Evolutionary conservation across 352 stramenopile genomes (phyloP).

Genomic region (Phytopythium boreale): DNA sequence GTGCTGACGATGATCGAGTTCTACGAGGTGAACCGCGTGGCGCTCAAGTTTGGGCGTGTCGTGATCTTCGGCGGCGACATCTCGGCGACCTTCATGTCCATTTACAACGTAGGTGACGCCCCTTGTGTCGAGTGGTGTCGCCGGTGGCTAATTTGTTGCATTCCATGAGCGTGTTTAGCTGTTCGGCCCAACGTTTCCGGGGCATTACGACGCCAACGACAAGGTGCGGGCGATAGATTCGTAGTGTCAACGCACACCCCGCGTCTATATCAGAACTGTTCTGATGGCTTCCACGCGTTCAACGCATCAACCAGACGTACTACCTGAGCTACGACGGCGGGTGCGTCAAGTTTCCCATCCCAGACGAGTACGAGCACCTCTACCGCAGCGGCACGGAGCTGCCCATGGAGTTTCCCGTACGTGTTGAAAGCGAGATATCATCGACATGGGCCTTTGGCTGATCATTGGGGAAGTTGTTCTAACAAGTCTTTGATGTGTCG

Average conservation of each 20-base stretch:
- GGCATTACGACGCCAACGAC: conserved; percentile 57
- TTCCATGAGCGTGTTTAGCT: conserved; percentile 28
- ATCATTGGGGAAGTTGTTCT: background rate
- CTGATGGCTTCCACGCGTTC: too few relatives aligned
- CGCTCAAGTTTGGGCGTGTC: conserved; percentile 78
- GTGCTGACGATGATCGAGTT: conserved; percentile 73
- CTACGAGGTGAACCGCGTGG: conserved; percentile 73
- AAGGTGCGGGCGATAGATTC: conserved; percentile 28
- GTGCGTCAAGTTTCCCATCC: conserved; percentile 77
- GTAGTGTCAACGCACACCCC: background rate
- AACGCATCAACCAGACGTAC: conserved; percentile 44
- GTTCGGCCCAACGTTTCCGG: conserved; percentile 83
- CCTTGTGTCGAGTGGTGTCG: background rate
- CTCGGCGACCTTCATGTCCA: conserved; percentile 81
- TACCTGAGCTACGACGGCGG: conserved; percentile 68
- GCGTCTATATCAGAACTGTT: too few relatives aligned
- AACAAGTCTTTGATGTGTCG: background rate
- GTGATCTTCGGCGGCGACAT: conserved; percentile 81
- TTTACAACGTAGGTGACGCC: conserved; percentile 88
- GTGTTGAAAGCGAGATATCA: background rate
- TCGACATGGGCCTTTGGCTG: too few relatives aligned
- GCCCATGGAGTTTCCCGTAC: conserved; percentile 78
- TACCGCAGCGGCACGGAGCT: conserved; percentile 78
- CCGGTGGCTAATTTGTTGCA: background rate
- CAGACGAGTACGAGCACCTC: conserved; percentile 59